These are phyloP conservation scores for Diplodia intermedia DNA, from an alignment of 2,329 filamentous ascomycete genomes.

Conservation along the genomic window DNA sequence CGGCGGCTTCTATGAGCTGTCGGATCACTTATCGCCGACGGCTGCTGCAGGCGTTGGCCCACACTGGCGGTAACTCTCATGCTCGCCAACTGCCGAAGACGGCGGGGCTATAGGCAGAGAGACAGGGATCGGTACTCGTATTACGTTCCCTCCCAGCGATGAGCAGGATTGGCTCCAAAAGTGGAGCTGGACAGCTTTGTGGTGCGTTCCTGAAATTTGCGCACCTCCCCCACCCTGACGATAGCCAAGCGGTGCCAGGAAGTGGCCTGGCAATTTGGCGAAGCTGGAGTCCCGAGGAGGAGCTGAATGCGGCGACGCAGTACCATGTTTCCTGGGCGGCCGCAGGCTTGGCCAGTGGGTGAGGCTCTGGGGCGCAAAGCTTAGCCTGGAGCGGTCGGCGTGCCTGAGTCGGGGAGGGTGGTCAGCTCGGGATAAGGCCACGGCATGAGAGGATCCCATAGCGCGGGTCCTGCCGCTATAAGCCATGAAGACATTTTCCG, in stretches of 20 bases:
- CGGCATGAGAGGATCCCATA: neutral
- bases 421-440: constrained; percentile 9
- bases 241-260: neutral
- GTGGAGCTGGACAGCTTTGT: neutral
- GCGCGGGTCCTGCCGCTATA: neutral
- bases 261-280: neutral
- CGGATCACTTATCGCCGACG: neutral
- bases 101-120: neutral
- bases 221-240: neutral
- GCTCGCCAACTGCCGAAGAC: neutral
- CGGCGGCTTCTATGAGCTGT: neutral
- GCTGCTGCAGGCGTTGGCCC: neutral
- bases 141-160: too few relatives aligned
- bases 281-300: constrained; percentile 1
- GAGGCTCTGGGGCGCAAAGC: constrained; percentile 19
- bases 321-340: neutral
- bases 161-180: constrained; percentile 4
- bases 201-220: constrained; percentile 11
- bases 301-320: neutral
- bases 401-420: neutral
- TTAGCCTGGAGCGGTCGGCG: neutral
- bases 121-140: constrained; percentile 3
- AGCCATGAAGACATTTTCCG: neutral
- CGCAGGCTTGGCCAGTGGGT: neutral
- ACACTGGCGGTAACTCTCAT: neutral